These are phyloP conservation scores for Wickerhamiella vanderwaltii DNA, from an alignment of 805 yeast species.

Conservation along the genomic window DNA sequence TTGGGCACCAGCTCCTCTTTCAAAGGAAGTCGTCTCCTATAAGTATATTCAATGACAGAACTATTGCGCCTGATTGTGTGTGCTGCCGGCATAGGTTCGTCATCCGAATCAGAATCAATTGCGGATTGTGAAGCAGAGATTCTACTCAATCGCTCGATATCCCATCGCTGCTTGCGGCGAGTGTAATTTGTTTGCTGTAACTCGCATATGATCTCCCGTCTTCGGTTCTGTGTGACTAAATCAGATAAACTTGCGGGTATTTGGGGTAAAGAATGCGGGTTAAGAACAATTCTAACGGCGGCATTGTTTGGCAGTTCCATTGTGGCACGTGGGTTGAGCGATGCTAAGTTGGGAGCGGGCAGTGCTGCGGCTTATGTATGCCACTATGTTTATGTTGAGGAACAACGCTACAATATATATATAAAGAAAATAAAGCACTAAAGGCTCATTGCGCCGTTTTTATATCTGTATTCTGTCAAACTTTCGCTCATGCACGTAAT, in stretches of 20 bases:
- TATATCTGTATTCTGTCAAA: too few relatives aligned
- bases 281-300: slow-evolving; percentile 9
- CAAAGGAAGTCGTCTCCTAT: not conserved
- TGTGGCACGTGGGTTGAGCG: too few relatives aligned
- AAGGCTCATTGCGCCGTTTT: too few relatives aligned
- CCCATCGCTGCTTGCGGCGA: slow-evolving; percentile 8
- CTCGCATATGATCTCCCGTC: slow-evolving; percentile 4
- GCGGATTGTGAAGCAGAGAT: not conserved
- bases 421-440: too few relatives aligned
- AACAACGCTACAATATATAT: too few relatives aligned
- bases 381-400: too few relatives aligned
- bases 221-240: slow-evolving; percentile 12
- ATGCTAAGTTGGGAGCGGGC: too few relatives aligned
- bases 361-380: too few relatives aligned
- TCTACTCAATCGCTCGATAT: slow-evolving; percentile 1
- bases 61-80: not conserved
- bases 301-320: slow-evolving; percentile 6
- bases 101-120: slow-evolving; percentile 4
- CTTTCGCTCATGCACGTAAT: too few relatives aligned
- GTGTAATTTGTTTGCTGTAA: slow-evolving; percentile 10
- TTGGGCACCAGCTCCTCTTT: slow-evolving; percentile 1
- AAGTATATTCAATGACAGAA: not conserved
- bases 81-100: not conserved
- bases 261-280: slow-evolving; percentile 12
- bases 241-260: slow-evolving; percentile 5